These are phyloP conservation scores for Ceratocystis destructans DNA, from an alignment of 2,329 filamentous ascomycete genomes.

Conservation along the genomic window DNA sequence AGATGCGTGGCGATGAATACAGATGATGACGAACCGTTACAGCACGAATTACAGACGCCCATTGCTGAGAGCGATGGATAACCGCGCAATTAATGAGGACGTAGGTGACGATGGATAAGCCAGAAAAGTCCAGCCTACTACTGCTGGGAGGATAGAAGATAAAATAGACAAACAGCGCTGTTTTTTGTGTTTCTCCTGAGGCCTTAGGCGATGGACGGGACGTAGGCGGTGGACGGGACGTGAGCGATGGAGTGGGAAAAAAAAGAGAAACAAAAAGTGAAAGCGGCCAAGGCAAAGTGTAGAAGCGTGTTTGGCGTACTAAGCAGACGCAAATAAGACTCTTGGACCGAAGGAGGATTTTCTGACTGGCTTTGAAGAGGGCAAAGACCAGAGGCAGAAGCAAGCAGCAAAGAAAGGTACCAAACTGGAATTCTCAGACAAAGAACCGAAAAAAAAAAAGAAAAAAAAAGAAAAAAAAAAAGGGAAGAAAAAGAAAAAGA, in stretches of 20 bases:
- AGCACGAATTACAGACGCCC: constrained; percentile 51
- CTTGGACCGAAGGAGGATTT: neutral
- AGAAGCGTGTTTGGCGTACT: constrained; percentile 15
- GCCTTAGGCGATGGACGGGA: neutral
- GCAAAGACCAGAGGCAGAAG: neutral
- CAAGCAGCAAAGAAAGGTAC: neutral
- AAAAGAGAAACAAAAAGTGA: neutral
- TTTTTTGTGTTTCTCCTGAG: neutral
- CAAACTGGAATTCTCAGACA: neutral
- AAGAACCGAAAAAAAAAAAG: neutral
- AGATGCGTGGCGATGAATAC: neutral
- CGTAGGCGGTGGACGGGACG: neutral
- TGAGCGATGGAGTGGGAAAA: neutral
- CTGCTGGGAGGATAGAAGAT: neutral
- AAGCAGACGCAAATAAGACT: constrained; percentile 3
- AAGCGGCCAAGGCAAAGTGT: neutral
- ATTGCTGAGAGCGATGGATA: constrained; percentile 29
- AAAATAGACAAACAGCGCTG: neutral
- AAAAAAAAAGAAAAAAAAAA: neutral
- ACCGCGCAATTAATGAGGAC: constrained; percentile 14
- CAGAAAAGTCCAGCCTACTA: neutral
- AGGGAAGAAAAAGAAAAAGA: neutral
- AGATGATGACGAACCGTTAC: constrained; percentile 31
- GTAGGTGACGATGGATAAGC: constrained; percentile 3
- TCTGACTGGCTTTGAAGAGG: neutral